Evolutionary conservation across 495 filamentous ascomycete species (phyloP), one percentile per base, ranked within the genome.

Genomic region (Hypoxylon trugodes): DNA sequence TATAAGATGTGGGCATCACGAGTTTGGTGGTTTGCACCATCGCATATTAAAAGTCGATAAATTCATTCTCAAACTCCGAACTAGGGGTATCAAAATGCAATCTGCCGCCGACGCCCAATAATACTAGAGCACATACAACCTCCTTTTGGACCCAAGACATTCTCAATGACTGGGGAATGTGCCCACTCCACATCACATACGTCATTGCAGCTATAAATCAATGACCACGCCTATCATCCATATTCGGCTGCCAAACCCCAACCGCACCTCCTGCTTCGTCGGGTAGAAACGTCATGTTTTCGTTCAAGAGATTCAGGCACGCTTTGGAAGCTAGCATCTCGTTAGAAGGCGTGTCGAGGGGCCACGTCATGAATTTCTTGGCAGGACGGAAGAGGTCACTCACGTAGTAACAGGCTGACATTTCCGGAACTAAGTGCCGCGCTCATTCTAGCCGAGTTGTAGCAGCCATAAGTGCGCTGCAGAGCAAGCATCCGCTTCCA

Each of bases 401-500:
- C 69, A 80, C 78, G 78, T 63, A 77, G 66, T 30, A 74, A 55
- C 24, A 65, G 59, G 21, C 69, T 69, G 18, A 70, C 64, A 10
- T 65, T 69, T 6, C 69, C 73, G n/a, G 63, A 69, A 7, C 73
- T 75, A 18, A 81, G 55, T 4, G 78, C 78, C 9, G 76, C 74
- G 19, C 68, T 68, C 77, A 81, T 79, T 21, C 78, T 61, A 15
- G 78, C 75, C 6, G 76, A 79, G 36, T 77, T 78, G 53, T 81
- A 81, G 60, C 77, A 80, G 6, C 77, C 74, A 25, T 76, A 80
- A 16, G 58, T 72, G 32, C 61, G 59, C 60, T 81, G 78, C 8
- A 81, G 72, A 10, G 70, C 72, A 18, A 81, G 68, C 78, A 81
- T 81, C 21, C 77, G 74, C 41, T 68, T 62, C 78, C 78, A 81